A percentile compares a stretch with the other conserved stretches of the same genome.
Evolutionary conservation across 345 rosid genomes (phyloP).

Genomic region (Chamaenerion angustifolium): DNA sequence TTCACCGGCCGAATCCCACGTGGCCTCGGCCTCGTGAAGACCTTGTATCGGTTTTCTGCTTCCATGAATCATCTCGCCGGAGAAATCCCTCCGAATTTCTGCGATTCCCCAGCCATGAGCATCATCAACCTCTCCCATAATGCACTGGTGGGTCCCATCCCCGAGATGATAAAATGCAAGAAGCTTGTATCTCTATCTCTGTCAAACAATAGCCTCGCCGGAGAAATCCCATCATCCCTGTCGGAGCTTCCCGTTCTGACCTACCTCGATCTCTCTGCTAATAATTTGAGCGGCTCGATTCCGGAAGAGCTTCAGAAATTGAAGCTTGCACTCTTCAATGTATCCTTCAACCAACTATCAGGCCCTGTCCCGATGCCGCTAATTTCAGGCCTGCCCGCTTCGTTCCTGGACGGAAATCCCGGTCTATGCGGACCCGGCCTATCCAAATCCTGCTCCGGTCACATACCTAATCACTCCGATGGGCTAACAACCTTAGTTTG

Average conservation of each 20-base stretch:
- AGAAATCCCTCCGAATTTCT: constrained; percentile 56
- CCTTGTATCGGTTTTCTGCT: constrained; percentile 76
- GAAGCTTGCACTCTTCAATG: constrained; percentile 90
- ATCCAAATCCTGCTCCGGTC: constrained; percentile 42
- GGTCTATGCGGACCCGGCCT: constrained; percentile 80
- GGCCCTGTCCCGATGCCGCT: constrained; percentile 61
- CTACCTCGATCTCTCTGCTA: constrained; percentile 80
- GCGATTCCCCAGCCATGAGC: constrained; percentile 87
- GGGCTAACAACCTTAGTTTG: constrained; percentile 25
- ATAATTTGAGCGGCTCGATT: constrained; percentile 67
- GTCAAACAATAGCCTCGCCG: constrained; percentile 50
- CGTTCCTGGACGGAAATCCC: constrained; percentile 74
- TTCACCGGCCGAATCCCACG: constrained; percentile 52
- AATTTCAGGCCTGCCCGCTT: constrained; percentile 83
- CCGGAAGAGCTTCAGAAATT: constrained; percentile 63
- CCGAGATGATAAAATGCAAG: constrained; percentile 68
- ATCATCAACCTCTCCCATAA: constrained; percentile 74
- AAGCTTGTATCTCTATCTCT: constrained; percentile 74
- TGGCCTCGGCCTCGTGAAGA: constrained; percentile 70
- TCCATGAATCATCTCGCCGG: constrained; percentile 58
- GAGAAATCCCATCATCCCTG: constrained; percentile 58
- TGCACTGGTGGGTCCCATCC: constrained; percentile 56
- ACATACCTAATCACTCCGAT: constrained; percentile 17
- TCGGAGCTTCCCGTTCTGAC: constrained; percentile 75
- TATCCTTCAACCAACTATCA: constrained; percentile 61